These are phyloP conservation scores for Metarhizium rileyi DNA, from an alignment of 2,329 filamentous ascomycete species.

Conservation along the genomic window DNA sequence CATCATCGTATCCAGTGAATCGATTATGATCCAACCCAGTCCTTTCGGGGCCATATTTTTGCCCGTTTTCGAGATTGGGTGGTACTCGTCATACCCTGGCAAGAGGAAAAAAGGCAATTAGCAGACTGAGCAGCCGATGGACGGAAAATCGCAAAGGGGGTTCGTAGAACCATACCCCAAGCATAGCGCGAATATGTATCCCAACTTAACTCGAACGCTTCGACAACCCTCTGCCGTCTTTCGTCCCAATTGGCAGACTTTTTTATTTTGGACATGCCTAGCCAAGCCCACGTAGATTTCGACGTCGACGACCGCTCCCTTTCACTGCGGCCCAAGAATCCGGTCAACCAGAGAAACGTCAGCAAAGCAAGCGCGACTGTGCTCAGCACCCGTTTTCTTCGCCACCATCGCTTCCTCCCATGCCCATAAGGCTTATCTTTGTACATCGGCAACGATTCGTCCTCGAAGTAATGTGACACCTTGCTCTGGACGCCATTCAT, in stretches of 20 bases:
- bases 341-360: conserved; percentile 59
- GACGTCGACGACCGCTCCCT: conserved; percentile 25
- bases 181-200: conserved; percentile 85
- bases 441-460: conserved; percentile 71
- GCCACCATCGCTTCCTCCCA: conserved; percentile 48
- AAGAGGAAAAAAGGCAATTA: conserved; percentile 14
- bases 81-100: conserved; percentile 75
- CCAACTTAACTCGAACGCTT: conserved; percentile 88
- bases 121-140: conserved; percentile 5
- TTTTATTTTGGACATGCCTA: conserved; percentile 37
- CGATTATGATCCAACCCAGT: conserved; percentile 96
- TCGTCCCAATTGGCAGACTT: conserved; percentile 60
- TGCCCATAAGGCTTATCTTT: conserved; percentile 94
- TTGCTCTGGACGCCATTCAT: conserved; percentile 49
- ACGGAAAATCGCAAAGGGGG: background rate
- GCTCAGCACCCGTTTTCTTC: conserved; percentile 50
- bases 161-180: conserved; percentile 60
- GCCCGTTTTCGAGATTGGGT: conserved; percentile 70
- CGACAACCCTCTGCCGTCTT: conserved; percentile 71
- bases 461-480: conserved; percentile 55
- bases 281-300: conserved; percentile 42
- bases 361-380: conserved; percentile 45
- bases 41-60: conserved; percentile 79
- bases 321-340: conserved; percentile 38
- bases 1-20: conserved; percentile 92